Evolutionary conservation across 208 protist genomes (phyloP).

Genomic region (Leishmania braziliensis): DNA sequence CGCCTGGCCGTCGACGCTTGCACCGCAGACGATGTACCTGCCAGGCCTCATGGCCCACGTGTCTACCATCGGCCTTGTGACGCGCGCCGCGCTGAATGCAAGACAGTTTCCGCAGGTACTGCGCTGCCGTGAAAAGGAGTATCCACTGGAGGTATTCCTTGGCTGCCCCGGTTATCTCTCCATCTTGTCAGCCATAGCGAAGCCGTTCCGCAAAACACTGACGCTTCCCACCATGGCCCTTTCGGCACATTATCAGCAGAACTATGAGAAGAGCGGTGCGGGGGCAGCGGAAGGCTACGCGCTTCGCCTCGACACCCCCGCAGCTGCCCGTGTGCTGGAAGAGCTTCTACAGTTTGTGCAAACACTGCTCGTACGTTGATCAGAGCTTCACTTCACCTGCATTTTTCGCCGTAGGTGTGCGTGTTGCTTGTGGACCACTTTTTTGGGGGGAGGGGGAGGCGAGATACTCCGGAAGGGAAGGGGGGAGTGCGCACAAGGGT

Average conservation of each 20-base stretch:
- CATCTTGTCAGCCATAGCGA: conserved; percentile 31
- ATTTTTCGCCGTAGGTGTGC: background rate
- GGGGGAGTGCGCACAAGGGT: background rate
- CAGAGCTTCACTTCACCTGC: background rate
- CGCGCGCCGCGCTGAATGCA: conserved; percentile 4
- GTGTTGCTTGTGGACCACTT: background rate
- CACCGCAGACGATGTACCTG: conserved; percentile 29
- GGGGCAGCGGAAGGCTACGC: conserved; percentile 8
- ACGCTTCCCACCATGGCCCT: conserved; percentile 33
- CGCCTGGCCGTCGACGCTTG: conserved; percentile 35
- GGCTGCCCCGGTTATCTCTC: conserved; percentile 72
- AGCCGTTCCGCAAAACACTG: conserved; percentile 19
- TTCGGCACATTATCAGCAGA: conserved; percentile 31
- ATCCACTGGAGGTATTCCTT: conserved; percentile 55
- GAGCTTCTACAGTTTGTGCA: conserved; percentile 11
- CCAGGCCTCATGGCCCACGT: conserved; percentile 30
- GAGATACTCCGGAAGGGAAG: background rate
- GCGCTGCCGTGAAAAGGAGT: conserved; percentile 27
- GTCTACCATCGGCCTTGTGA: conserved; percentile 31
- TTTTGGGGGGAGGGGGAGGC: too few species aligned
- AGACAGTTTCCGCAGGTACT: conserved; percentile 35
- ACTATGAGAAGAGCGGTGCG: conserved; percentile 13
- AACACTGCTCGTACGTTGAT: conserved; percentile 10
- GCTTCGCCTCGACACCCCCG: conserved; percentile 2
- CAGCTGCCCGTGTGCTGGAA: conserved; percentile 7